phyloP scores from a whole-genome alignment of 2,329 filamentous ascomycete species.

The Thielaviopsis cerberus region DNA sequence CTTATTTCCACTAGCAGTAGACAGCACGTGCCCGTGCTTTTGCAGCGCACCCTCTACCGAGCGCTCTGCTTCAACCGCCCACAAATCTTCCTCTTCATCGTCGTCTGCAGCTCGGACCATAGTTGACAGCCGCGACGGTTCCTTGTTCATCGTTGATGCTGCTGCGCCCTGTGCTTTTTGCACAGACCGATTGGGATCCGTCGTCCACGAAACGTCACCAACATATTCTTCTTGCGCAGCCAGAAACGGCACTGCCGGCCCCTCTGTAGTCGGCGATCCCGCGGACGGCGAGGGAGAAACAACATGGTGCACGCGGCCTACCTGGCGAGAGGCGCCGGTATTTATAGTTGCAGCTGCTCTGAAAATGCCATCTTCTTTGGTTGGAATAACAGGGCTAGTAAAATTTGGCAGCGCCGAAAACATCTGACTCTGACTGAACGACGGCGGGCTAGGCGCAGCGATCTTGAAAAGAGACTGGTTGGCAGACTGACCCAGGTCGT shows the following conservation, averaged over 20 bases:
- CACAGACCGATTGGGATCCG: conserved; percentile 6
- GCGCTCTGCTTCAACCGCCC: conserved; percentile 38
- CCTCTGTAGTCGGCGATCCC: conserved; percentile 1
- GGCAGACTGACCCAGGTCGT: background rate
- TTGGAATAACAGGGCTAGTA: conserved; percentile 5
- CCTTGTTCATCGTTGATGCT: background rate
- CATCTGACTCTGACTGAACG: background rate
- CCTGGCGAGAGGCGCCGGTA: conserved; percentile 3
- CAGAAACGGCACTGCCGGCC: conserved; percentile 3
- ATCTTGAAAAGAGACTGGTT: conserved; percentile 1
- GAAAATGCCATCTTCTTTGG: conserved; percentile 7
- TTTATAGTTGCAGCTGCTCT: background rate
- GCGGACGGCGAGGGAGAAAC: conserved; percentile 6
- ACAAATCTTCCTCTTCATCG: conserved; percentile 25
- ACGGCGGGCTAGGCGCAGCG: conserved; percentile 1
- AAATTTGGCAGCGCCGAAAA: conserved; percentile 1
- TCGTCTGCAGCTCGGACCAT: conserved; percentile 6
- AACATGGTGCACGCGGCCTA: conserved; percentile 8
- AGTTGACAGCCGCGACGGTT: conserved; percentile 4
- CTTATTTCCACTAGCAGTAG: background rate
- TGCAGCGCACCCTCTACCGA: conserved; percentile 22
- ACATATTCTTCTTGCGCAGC: conserved; percentile 9
- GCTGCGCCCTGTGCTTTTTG: background rate
- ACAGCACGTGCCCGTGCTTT: no score
- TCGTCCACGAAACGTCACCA: conserved; percentile 11